A percentile compares a stretch with the other conserved stretches of the same genome.
phyloP scores from a whole-genome alignment of 345 rosid genomes.

The Populus simonii region DNA sequence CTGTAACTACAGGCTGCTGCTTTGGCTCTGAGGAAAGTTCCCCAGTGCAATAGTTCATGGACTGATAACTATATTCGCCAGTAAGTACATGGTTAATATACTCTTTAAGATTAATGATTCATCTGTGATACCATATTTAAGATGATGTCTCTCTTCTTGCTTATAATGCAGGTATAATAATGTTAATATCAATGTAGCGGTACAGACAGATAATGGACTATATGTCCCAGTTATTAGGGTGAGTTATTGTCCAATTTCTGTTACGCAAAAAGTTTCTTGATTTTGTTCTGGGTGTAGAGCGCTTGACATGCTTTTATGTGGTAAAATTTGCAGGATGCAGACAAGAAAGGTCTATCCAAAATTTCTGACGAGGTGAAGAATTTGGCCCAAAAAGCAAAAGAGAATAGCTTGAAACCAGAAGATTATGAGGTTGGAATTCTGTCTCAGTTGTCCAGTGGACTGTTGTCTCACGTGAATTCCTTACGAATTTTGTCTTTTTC shows the following conservation, averaged over 20 bases:
- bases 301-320: neutral
- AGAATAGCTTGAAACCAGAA: constrained; percentile 85
- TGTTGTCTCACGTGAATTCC: neutral
- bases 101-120: neutral
- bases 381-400: constrained; percentile 89
- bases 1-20: constrained; percentile 80
- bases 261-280: neutral
- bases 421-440: constrained; percentile 71
- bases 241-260: constrained; percentile 13
- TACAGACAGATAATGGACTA: constrained; percentile 94
- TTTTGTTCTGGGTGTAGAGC: neutral
- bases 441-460: neutral
- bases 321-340: constrained; percentile 65
- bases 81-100: constrained; percentile 46
- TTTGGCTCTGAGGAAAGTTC: constrained; percentile 84
- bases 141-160: constrained; percentile 8
- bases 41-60: constrained; percentile 99
- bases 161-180: constrained; percentile 57
- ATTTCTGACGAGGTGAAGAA: constrained; percentile 75
- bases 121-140: neutral
- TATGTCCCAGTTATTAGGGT: constrained; percentile 95
- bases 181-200: constrained; percentile 89
- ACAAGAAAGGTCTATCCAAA: constrained; percentile 85
- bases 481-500: neutral
- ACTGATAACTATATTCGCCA: constrained; percentile 87